These are phyloP conservation scores for Phialophora chinensis DNA, from an alignment of 2,329 filamentous ascomycete genomes.

Conservation along the genomic window DNA sequence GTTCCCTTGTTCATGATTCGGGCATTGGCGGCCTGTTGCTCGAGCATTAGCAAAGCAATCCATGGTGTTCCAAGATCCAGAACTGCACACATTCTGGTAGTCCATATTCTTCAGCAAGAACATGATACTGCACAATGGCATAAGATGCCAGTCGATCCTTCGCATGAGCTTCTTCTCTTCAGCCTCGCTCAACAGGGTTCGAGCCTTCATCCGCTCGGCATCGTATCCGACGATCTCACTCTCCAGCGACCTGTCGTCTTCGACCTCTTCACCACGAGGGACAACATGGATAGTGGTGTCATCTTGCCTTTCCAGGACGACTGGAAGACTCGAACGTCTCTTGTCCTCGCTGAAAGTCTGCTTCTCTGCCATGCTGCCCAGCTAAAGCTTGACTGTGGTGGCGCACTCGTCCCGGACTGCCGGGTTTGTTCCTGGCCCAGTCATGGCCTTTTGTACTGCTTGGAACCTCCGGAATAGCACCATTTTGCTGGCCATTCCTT, in stretches of 20 bases:
- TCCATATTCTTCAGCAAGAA: constrained; percentile 45
- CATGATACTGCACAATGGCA: constrained; percentile 49
- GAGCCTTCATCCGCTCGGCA: constrained; percentile 43
- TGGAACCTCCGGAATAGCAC: constrained; percentile 2
- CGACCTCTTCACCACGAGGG: constrained; percentile 23
- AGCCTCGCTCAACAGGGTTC: constrained; percentile 46
- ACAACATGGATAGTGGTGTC: constrained; percentile 11
- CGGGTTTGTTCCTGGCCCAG: neutral
- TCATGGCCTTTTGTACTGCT: constrained; percentile 5
- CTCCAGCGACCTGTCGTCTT: constrained; percentile 18
- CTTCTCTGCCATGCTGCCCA: constrained; percentile 13
- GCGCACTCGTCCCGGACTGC: neutral
- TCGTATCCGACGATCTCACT: constrained; percentile 41
- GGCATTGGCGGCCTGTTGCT: constrained; percentile 44
- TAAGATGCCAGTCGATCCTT: constrained; percentile 52
- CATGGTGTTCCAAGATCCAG: neutral
- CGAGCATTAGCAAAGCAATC: constrained; percentile 19
- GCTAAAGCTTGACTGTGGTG: constrained; percentile 11
- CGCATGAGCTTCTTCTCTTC: constrained; percentile 55
- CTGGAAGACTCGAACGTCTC: neutral
- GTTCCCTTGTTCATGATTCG: constrained; percentile 48
- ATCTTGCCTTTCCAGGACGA: constrained; percentile 10
- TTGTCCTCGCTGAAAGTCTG: constrained; percentile 1
- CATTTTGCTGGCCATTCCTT: constrained; percentile 5
- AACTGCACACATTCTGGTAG: constrained; percentile 40